Conservation (phyloP, 2,329 filamentous ascomycete genomes). For the Albophoma yamanashiensis region DNA sequence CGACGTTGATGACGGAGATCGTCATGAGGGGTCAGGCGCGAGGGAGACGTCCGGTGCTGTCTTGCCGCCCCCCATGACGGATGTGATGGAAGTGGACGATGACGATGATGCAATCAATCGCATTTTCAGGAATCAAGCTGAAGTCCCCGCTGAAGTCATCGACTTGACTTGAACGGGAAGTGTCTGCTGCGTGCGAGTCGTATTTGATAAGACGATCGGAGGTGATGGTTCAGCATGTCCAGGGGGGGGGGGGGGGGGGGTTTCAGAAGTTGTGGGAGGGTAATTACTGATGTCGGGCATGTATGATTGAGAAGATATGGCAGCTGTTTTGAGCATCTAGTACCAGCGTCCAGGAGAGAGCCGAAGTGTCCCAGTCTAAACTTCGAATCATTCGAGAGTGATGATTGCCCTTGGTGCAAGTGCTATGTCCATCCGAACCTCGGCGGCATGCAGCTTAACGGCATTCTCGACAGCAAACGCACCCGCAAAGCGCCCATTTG, state of each 20-base stretch:
- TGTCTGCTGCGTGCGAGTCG: not conserved
- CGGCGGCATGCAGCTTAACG: too few relatives aligned
- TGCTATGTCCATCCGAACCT: too few relatives aligned
- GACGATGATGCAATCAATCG: not conserved
- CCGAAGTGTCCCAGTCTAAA: not conserved
- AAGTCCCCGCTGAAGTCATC: not conserved
- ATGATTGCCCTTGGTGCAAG: too few relatives aligned
- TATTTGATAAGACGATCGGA: not conserved
- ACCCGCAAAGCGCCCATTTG: too few relatives aligned
- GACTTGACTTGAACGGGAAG: not conserved
- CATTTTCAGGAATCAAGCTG: not conserved
- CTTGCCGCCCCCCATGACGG: not conserved
- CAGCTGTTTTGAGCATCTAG: not conserved
- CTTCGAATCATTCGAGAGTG: not conserved
- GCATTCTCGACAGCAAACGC: too few relatives aligned
- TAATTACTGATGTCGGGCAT: not conserved
- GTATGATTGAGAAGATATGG: not conserved
- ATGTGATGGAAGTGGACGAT: not conserved
- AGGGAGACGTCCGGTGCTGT: not conserved
- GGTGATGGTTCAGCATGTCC: not conserved
- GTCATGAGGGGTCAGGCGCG: not conserved
- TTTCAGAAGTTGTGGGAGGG: not conserved
- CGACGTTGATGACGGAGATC: constrained; percentile 11
- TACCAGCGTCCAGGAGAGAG: not conserved
- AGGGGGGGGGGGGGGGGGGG: too few relatives aligned